phyloP scores from a whole-genome alignment of 768 basidiomycete species.

The Tylopilus felleus region DNA sequence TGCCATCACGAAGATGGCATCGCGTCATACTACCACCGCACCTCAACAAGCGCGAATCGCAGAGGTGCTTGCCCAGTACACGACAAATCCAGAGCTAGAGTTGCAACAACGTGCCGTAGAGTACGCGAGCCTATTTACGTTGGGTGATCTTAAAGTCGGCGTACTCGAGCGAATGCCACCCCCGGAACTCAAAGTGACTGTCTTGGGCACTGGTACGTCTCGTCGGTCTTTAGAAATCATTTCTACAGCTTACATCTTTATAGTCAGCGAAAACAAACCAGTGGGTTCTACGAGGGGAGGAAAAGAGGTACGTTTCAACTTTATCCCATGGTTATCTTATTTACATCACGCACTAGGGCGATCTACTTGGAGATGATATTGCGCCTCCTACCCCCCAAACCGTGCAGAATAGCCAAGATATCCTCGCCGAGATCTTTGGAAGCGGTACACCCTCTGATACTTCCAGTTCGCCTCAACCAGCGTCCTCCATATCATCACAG shows the following conservation, averaged over 20 bases:
- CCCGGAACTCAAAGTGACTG: constrained; percentile 95
- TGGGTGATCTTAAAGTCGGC: constrained; percentile 74
- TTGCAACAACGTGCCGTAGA: constrained; percentile 95
- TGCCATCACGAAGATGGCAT: constrained; percentile 84
- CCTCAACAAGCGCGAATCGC: constrained; percentile 77
- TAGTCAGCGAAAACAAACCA: constrained; percentile 94
- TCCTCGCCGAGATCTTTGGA: constrained; percentile 93
- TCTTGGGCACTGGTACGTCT: constrained; percentile 82
- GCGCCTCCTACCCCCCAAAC: constrained; percentile 39
- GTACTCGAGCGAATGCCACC: constrained; percentile 99
- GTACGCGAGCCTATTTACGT: constrained; percentile 79
- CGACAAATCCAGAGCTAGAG: constrained; percentile 88
- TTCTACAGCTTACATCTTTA: constrained; percentile 2
- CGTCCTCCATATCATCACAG: constrained; percentile 41
- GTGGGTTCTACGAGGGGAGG: constrained; percentile 85
- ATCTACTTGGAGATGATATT: constrained; percentile 82
- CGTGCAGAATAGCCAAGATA: constrained; percentile 70
- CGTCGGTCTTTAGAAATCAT: neutral
- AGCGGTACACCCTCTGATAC: constrained; percentile 33
- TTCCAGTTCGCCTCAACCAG: constrained; percentile 28
- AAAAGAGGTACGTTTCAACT: constrained; percentile 54
- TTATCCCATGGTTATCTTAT: neutral
- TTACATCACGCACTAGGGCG: constrained; percentile 38
- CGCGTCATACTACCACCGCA: constrained; percentile 64
- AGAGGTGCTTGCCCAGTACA: constrained; percentile 74